phyloP scores from a whole-genome alignment of 2,329 filamentous ascomycete species.

The Cercospora berteroae region DNA sequence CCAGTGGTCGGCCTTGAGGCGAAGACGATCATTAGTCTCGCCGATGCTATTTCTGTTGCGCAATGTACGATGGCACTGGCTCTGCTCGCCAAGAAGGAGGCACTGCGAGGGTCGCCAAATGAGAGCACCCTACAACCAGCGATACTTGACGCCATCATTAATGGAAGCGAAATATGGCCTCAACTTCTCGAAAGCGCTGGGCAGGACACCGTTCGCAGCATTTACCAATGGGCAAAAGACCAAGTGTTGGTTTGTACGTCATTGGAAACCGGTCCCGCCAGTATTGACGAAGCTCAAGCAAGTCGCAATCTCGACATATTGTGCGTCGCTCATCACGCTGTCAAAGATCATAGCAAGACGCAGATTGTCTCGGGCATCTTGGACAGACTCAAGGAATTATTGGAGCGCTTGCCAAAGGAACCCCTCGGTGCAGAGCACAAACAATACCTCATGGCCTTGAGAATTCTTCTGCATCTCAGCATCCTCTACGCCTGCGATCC shows the following conservation, averaged over 20 bases:
- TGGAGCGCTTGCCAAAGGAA: constrained; percentile 16
- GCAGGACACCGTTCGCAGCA: constrained; percentile 24
- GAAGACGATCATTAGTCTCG: constrained; percentile 20
- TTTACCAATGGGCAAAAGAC: constrained; percentile 35
- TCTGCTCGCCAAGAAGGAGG: constrained; percentile 15
- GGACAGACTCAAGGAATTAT: constrained; percentile 31
- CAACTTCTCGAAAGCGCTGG: constrained; percentile 44
- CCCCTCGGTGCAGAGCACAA: constrained; percentile 6
- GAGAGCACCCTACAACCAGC: constrained; percentile 29
- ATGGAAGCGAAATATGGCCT: constrained; percentile 44
- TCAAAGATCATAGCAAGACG: constrained; percentile 19
- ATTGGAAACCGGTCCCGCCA: neutral
- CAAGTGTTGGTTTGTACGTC: constrained; percentile 34
- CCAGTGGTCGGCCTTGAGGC: constrained; percentile 12
- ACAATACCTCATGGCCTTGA: constrained; percentile 15
- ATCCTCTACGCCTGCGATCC: constrained; percentile 39
- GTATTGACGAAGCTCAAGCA: constrained; percentile 6
- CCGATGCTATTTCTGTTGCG: constrained; percentile 28
- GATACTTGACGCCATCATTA: constrained; percentile 42
- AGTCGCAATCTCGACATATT: constrained; percentile 30
- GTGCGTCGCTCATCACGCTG: constrained; percentile 28
- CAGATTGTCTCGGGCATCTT: constrained; percentile 22
- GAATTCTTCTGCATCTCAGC: constrained; percentile 42
- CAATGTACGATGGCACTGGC: constrained; percentile 22
- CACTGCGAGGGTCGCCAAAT: constrained; percentile 2